Conservation (phyloP, 2,329 filamentous ascomycete genomes). For the Ophiosphaerella korrae region DNA sequence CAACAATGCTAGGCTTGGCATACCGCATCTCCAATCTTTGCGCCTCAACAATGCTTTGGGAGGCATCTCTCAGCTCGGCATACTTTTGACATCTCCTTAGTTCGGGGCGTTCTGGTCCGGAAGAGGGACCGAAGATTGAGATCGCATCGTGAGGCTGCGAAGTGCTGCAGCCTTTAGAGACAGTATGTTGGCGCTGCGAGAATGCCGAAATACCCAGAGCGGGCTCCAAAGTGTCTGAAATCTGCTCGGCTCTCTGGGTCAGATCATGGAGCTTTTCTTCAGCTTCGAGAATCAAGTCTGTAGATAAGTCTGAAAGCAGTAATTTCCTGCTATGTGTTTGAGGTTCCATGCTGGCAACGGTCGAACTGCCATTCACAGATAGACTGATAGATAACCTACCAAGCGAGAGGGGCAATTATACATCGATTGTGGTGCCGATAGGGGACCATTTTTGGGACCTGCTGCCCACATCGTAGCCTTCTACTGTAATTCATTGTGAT, state of each 20-base stretch:
- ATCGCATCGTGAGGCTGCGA: constrained; percentile 14
- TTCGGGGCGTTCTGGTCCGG: constrained; percentile 14
- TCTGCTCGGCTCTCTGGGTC: constrained; percentile 16
- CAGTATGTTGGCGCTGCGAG: constrained; percentile 16
- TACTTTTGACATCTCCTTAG: constrained; percentile 21
- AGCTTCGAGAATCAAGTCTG: constrained; percentile 18
- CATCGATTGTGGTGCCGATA: constrained; percentile 15
- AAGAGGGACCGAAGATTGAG: constrained; percentile 19
- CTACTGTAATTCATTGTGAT: too few species aligned
- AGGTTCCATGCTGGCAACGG: constrained; percentile 16
- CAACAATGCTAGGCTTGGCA: constrained; percentile 10
- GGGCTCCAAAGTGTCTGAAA: constrained; percentile 19
- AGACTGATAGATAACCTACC: constrained; percentile 9
- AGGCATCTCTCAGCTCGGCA: too few species aligned
- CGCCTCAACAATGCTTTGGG: constrained; percentile 19
- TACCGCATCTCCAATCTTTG: constrained; percentile 20
- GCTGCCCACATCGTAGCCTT: background rate
- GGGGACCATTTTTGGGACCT: constrained; percentile 19
- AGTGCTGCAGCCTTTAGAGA: constrained; percentile 21
- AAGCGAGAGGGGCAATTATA: constrained; percentile 18
- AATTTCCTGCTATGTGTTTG: constrained; percentile 16
- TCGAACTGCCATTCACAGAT: constrained; percentile 4
- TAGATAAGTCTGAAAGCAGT: constrained; percentile 17
- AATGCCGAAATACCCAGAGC: constrained; percentile 19
- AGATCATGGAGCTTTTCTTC: constrained; percentile 18